Percentiles rank a stretch among this genome's conserved stretches.
Evolutionary conservation across 148 eudicot genomes (phyloP).

Genomic region (Vaccinium vitisidaea): DNA sequence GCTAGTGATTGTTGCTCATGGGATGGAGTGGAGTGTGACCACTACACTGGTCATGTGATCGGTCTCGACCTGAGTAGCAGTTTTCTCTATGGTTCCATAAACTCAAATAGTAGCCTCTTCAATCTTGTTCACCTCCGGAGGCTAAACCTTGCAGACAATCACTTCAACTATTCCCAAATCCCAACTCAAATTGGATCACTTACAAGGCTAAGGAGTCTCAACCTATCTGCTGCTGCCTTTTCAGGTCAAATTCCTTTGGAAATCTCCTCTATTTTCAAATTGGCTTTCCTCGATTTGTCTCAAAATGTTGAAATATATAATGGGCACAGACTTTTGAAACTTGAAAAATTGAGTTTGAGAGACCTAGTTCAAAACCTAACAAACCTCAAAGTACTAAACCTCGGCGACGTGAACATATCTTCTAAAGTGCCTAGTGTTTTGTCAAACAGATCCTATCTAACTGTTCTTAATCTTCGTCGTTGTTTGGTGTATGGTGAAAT

Average conservation of each 20-base stretch:
- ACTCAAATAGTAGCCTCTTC: background rate
- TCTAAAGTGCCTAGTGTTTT: conserved; percentile 26
- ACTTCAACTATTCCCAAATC: conserved; percentile 34
- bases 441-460: conserved; percentile 22
- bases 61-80: conserved; percentile 42
- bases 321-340: background rate
- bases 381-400: conserved; percentile 17
- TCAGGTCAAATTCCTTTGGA: background rate
- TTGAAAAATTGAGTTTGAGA: conserved; percentile 18
- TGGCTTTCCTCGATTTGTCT: background rate
- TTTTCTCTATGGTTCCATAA: conserved; percentile 32
- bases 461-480: background rate
- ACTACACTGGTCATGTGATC: conserved; percentile 14
- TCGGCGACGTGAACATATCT: conserved; percentile 19
- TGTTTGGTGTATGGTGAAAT: conserved; percentile 26
- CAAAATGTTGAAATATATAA: background rate
- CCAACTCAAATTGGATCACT: conserved; percentile 2
- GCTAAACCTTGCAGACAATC: conserved; percentile 30
- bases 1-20: conserved; percentile 22
- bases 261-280: background rate
- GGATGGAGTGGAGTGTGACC: conserved; percentile 38
- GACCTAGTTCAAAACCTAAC: conserved; percentile 27
- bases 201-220: background rate
- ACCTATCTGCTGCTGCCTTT: background rate
- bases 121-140: conserved; percentile 26